A percentile compares a stretch with the other conserved stretches of the same genome.
Evolutionary conservation across 1,139 yeast genomes (phyloP).

Genomic region (Hyphopichia pseudoburtonii): DNA sequence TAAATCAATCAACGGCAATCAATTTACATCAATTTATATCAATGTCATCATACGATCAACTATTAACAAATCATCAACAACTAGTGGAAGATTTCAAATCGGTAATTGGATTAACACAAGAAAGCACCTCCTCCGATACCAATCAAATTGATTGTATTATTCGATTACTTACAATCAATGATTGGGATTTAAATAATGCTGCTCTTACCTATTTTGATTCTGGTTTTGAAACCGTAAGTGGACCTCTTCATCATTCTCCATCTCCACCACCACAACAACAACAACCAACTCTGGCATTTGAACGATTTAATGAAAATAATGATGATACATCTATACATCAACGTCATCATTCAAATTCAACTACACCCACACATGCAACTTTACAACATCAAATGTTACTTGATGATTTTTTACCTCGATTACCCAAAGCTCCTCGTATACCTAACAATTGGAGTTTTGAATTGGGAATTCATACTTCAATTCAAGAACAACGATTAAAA

Average conservation of each 20-base stretch:
- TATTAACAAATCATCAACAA: constrained; percentile 6
- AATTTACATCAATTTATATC: too few species aligned
- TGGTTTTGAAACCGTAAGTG: constrained; percentile 34
- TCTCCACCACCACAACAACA: constrained; percentile 4
- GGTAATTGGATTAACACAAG: constrained; percentile 26
- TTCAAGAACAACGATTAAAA: constrained; percentile 16
- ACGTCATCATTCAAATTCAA: background rate
- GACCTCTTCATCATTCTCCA: background rate
- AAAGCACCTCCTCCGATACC: constrained; percentile 30
- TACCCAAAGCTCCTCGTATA: constrained; percentile 45
- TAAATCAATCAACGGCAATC: too few species aligned
- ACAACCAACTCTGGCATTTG: constrained; percentile 13
- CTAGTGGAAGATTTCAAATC: constrained; percentile 41
- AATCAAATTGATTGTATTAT: constrained; percentile 32
- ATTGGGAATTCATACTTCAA: constrained; percentile 44
- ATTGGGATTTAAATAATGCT: constrained; percentile 52
- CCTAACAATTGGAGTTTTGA: constrained; percentile 44
- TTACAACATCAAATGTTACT: constrained; percentile 35
- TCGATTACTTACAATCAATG: constrained; percentile 39
- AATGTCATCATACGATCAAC: constrained; percentile 2
- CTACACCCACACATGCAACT: constrained; percentile 14
- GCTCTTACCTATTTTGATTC: constrained; percentile 52
- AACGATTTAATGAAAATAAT: constrained; percentile 15
- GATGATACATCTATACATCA: constrained; percentile 8
- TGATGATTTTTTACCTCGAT: constrained; percentile 35